Base-by-base conservation (phyloP, 495 filamentous ascomycete species). In the Lophiotrema nucula region DNA sequence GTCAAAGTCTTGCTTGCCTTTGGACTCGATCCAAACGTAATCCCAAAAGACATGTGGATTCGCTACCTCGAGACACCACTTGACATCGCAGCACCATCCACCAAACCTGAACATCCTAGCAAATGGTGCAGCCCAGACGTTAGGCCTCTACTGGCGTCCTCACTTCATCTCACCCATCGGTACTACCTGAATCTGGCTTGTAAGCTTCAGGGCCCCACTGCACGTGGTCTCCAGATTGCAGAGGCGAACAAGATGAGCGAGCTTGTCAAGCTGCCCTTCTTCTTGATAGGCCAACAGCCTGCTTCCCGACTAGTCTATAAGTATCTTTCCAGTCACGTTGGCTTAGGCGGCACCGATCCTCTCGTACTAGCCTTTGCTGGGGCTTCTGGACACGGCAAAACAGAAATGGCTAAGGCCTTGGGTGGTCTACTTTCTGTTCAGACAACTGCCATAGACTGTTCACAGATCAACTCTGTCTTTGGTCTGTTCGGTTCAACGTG, bases 401-500 rank as follows among this genome's bases (percentile, higher is more conserved):
- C 43, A 4, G 56, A 60, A 38, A 19, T 65, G 51, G 56, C 62
- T 12, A 31, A 25, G 8, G 49, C 49, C 3, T 28, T 60, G 43
- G 62, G 62, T 15, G 16, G 38, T 18, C n/a, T 61, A 27, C 61
- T 81, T 13, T 74, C 73, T 0, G 47, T 77, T n/a, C 70, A 75
- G 1, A 46, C 76, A 12, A 49, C 72, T 12, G 48, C 61, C 1
- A 68, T 82, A 27, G 75, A 83, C 50, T 79, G 73, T 46, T 72
- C 80, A 0, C 60, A 60, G 4, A 56, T 77, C 39, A 68, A 45
- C 4, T 48, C 42, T 10, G 69, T 73, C 19, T 69, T 64, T 8
- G 77, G 81, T 6, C 56, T 82, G 0, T 80, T 82, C 49, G 79
- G 81, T 0, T 70, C 76, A 0, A 47, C 66, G 10, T 38, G 54